Evolutionary conservation across 805 yeast species (phyloP).

Genomic region (Blastobotrys parvus): DNA sequence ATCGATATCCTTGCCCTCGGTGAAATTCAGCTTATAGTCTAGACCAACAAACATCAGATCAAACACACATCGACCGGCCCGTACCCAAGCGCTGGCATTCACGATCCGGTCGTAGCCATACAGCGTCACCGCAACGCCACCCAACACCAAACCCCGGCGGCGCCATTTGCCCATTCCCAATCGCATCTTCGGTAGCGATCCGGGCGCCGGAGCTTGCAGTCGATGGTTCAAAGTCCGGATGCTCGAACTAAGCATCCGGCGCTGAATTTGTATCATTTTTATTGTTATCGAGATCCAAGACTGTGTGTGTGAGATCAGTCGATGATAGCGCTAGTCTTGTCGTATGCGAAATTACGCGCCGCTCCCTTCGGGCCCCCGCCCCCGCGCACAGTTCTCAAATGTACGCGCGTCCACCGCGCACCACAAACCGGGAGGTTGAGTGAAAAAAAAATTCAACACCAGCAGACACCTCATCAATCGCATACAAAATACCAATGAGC

Average conservation of each 20-base stretch:
- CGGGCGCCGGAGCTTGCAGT: slow-evolving; percentile 10
- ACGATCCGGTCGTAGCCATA: slow-evolving; percentile 32
- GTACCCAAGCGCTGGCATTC: slow-evolving; percentile 41
- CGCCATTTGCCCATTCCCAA: slow-evolving; percentile 11
- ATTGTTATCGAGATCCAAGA: too few relatives aligned
- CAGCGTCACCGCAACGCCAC: slow-evolving; percentile 16
- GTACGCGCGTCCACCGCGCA: too few relatives aligned
- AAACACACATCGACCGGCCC: slow-evolving; percentile 46
- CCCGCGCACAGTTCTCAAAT: too few relatives aligned
- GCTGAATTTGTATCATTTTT: too few relatives aligned
- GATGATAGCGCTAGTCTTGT: too few relatives aligned
- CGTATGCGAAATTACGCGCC: too few relatives aligned
- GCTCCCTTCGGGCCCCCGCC: too few relatives aligned
- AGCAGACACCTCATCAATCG: too few relatives aligned
- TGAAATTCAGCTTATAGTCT: slow-evolving; percentile 51
- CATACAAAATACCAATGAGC: slow-evolving; percentile 10
- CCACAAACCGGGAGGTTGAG: background rate
- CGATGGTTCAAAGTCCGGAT: too few relatives aligned
- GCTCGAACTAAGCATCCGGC: too few relatives aligned
- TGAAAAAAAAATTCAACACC: background rate
- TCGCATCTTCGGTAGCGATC: slow-evolving; percentile 12
- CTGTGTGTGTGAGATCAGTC: too few relatives aligned
- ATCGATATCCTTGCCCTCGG: slow-evolving; percentile 37
- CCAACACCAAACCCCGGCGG: slow-evolving; percentile 5
- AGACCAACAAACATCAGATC: slow-evolving; percentile 44